phyloP scores from a whole-genome alignment of 2,329 filamentous ascomycete species.

The Hyphodiscus sp. region DNA sequence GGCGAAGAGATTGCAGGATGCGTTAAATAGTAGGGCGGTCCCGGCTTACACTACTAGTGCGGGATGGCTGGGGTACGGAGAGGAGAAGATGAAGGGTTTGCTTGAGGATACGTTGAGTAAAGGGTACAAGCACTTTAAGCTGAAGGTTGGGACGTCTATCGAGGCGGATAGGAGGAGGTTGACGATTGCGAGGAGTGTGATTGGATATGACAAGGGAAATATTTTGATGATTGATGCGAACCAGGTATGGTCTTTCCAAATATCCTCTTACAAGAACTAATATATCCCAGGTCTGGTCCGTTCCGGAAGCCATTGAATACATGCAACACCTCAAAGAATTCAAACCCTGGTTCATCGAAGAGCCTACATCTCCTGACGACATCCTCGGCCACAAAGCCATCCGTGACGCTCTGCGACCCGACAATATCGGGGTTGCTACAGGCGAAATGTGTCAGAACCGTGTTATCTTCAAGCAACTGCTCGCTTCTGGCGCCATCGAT shows the following conservation, averaged over 20 bases:
- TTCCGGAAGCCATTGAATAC: slow-evolving; percentile 81
- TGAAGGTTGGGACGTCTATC: slow-evolving; percentile 75
- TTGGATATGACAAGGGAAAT: slow-evolving; percentile 69
- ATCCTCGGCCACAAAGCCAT: slow-evolving; percentile 83
- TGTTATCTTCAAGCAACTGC: slow-evolving; percentile 88
- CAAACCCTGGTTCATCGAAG: slow-evolving; percentile 91
- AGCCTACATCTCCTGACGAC: slow-evolving; percentile 86
- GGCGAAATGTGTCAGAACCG: slow-evolving; percentile 96
- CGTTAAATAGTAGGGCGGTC: slow-evolving; percentile 66
- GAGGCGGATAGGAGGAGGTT: slow-evolving; percentile 67
- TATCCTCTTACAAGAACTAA: not conserved
- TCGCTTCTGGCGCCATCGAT: slow-evolving; percentile 73
- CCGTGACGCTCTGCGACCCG: slow-evolving; percentile 68
- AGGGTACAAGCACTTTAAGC: slow-evolving; percentile 82
- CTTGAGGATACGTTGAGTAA: slow-evolving; percentile 67
- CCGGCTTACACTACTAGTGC: slow-evolving; percentile 88
- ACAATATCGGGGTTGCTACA: slow-evolving; percentile 77
- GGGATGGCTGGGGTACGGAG: slow-evolving; percentile 85
- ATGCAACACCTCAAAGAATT: slow-evolving; percentile 79
- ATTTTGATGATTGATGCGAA: slow-evolving; percentile 90
- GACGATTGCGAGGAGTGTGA: slow-evolving; percentile 67
- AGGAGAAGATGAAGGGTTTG: slow-evolving; percentile 76
- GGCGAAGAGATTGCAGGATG: slow-evolving; percentile 64
- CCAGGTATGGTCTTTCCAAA: slow-evolving; percentile 46
- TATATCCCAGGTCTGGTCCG: slow-evolving; percentile 61